Conservation (phyloP, 1,284 basidiomycete genomes). For the Polyporus tsugae region DNA sequence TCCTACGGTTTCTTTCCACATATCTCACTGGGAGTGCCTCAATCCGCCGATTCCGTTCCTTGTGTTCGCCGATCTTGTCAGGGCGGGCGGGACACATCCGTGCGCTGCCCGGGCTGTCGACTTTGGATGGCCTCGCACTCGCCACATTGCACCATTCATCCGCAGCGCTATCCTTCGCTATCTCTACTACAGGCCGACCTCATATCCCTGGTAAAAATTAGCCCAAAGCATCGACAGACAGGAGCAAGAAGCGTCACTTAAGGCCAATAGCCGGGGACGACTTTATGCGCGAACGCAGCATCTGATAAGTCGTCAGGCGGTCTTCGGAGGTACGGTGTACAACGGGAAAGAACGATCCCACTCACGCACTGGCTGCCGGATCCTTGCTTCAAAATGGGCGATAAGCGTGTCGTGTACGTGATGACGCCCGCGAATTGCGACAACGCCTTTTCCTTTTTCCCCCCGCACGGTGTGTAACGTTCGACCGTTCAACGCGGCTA, state of each 20-base stretch:
- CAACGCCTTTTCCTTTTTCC: neutral
- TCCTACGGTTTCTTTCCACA: neutral
- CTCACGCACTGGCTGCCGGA: neutral
- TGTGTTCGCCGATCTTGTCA: neutral
- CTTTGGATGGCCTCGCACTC: neutral
- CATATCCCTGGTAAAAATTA: neutral
- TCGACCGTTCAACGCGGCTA: neutral
- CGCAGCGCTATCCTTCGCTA: neutral
- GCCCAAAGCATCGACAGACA: neutral
- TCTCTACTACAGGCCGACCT: neutral
- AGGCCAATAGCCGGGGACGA: neutral
- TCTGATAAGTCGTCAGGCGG: neutral
- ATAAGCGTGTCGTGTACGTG: constrained; percentile 5
- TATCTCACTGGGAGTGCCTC: neutral
- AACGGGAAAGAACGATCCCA: neutral
- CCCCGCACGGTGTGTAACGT: neutral
- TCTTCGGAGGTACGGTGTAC: neutral
- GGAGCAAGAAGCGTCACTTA: neutral
- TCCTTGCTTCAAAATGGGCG: neutral
- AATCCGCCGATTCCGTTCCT: neutral
- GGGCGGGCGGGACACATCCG: neutral
- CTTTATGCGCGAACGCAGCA: neutral
- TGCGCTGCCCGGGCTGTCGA: neutral
- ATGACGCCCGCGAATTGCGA: constrained; percentile 15
- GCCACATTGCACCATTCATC: neutral